Base-by-base conservation (phyloP, 352 stramenopile genomes). In the Thraustochytrium striatum region DNA sequence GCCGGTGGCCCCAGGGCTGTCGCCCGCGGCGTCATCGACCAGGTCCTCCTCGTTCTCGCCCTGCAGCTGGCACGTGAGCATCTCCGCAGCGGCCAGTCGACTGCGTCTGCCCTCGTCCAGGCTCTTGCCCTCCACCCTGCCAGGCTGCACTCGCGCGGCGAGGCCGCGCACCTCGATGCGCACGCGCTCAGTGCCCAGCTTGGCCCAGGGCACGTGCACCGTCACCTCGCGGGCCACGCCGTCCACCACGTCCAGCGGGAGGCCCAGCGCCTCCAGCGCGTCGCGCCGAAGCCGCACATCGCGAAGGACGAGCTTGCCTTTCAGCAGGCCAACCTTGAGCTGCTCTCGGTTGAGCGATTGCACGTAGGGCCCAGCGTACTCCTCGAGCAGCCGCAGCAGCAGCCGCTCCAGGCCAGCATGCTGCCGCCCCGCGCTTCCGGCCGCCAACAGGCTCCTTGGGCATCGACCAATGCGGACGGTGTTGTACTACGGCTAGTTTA, bases 251-350 rank as follows among this genome's bases (percentile, higher is more conserved):
- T 25, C 52, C 5, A 75, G 21, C 0, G 65, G 65, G 16, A 75
- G 43, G 19, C 19, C 13, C 3, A 30, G 32, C 28, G 65, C 30
- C 52, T 30, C 21, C 19, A 75, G 11, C 13, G 50, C 50, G 2
- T 30, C 44, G 11, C 8, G 11, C 9, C 52, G 44, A 25, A 75
- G 65, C 3, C 44, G 32, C 1, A 75, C 28, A n/a, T 75, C 50
- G 16, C 44, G 25, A 3, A 75, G 50, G 0, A 75, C 65, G 19
- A 75, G 41, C 30, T 38, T 30, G 44, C 65, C 65, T 5, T 61
- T 58, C 30, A 75, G 52, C 28, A 75, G 41, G 44, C 65, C 65
- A 30, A 75, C 41, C 11, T 75, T 75, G 65, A 75, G 65, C 47
- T 75, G 65, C 65, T 75, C 65, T 9, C 52, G 61, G 52, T 75